These are phyloP conservation scores for Gonium pectorale DNA, from an alignment of 139 green algal species.

Conservation along the genomic window DNA sequence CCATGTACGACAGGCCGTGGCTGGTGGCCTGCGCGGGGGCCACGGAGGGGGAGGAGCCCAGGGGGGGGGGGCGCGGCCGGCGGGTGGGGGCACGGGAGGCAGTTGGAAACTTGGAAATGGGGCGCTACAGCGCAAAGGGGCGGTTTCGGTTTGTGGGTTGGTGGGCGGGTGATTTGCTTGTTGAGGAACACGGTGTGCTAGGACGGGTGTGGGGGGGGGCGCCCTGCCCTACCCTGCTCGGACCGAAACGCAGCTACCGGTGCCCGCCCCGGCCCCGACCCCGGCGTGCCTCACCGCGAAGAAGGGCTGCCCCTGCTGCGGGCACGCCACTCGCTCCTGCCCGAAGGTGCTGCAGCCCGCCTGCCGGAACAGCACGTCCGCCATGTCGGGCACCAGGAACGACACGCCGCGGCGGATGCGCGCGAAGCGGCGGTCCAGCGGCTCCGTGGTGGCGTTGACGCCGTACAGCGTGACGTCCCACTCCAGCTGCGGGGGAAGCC, in stretches of 20 bases:
- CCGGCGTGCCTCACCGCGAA: constrained; percentile 15
- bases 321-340: not conserved
- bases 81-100: too few relatives aligned
- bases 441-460: not conserved
- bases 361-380: not conserved
- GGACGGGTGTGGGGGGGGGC: too few relatives aligned
- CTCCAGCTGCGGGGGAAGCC: not conserved
- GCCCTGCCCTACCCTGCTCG: too few relatives aligned
- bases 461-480: constrained; percentile 42
- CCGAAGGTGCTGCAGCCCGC: not conserved
- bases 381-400: not conserved
- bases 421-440: constrained; percentile 2
- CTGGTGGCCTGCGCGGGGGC: not conserved
- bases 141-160: too few relatives aligned
- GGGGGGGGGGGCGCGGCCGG: not conserved
- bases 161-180: too few relatives aligned
- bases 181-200: too few relatives aligned
- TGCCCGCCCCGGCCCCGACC: too few relatives aligned
- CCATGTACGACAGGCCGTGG: constrained; percentile 38
- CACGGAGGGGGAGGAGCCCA: not conserved
- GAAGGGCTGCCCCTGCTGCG: not conserved
- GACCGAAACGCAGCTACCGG: too few relatives aligned
- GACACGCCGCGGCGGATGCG: constrained; percentile 1
- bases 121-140: too few relatives aligned
- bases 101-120: too few relatives aligned